Base-by-base conservation (phyloP, 495 filamentous ascomycete species). In the Penicillium daleae region DNA sequence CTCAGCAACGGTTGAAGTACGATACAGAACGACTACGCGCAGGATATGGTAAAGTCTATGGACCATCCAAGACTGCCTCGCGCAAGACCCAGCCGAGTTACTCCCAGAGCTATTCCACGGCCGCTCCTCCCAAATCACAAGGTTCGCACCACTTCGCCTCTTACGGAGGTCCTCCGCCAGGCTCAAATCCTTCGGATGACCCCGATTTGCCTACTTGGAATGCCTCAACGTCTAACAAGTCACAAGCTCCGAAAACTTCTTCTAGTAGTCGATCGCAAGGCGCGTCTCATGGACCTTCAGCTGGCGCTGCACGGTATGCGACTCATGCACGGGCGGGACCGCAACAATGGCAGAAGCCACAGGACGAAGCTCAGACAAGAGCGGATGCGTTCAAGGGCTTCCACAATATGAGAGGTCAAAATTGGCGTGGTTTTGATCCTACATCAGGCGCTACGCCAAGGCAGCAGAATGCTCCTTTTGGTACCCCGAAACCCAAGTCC, bases 1-100 rank as follows among this genome's bases (percentile, higher is more conserved):
- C 87, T 0, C 76, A 80, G 33, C 76, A 82, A 65, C 87, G 88
- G 57, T 72, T 83, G 13, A 93, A 90, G 67, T 96, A 95, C 68
- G 93, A 97, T 72, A 82, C 85, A 5, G 85, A 91, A 54, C 86
- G 92, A 24, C 65, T 82, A 49, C 79, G 79, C 35, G 78, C 78
- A 51, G 78, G 78, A 8, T 80, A 80, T 55, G 78, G 78, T 21
- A 80, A 74, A 48, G 32, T 66, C 4, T 80, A 78, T 27, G 78
- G 70, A 0, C 74, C 76, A 22, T 50, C 76, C 1, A 76, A 72
- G 51, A 57, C 73, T 9, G 57, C 66, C 12, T 53, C 71, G 37
- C 74, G 76, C 40, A 77, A 72, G 37, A 49, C 72, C 10, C 68
- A 71, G 4, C 63, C 73, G 0, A 61, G 66, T 26, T 55, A 61